Percentiles rank a stretch among this genome's conserved stretches.
Evolutionary conservation across 2,329 filamentous ascomycete species (phyloP).

Genomic region (Cordyceps cateniannulata): DNA sequence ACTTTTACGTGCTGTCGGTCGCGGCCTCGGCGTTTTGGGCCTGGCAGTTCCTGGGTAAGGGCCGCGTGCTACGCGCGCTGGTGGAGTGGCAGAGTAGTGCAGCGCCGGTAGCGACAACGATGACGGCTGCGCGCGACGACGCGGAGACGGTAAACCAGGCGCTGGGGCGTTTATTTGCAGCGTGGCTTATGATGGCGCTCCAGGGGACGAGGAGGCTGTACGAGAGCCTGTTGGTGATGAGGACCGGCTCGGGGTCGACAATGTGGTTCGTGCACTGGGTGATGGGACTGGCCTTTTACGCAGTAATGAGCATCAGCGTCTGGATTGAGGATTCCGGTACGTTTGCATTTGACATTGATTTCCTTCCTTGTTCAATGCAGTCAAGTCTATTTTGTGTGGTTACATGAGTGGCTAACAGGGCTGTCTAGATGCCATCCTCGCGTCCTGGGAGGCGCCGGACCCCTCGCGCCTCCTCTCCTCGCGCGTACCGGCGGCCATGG

Average conservation of each 20-base stretch:
- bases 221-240: slow-evolving; percentile 62
- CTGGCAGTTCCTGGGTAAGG: slow-evolving; percentile 51
- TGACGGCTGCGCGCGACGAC: too few relatives aligned
- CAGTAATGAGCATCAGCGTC: slow-evolving; percentile 63
- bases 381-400: neutral
- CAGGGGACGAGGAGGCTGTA: slow-evolving; percentile 72
- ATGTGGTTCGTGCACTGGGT: slow-evolving; percentile 88
- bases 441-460: slow-evolving; percentile 24
- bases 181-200: slow-evolving; percentile 66
- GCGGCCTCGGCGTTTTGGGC: slow-evolving; percentile 69
- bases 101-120: neutral
- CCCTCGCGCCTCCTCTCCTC: slow-evolving; percentile 18
- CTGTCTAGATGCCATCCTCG: slow-evolving; percentile 26
- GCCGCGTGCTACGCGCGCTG: slow-evolving; percentile 45
- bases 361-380: neutral
- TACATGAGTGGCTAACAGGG: neutral
- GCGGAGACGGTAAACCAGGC: slow-evolving; percentile 20
- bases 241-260: slow-evolving; percentile 50
- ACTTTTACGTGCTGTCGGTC: slow-evolving; percentile 76
- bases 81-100: slow-evolving; percentile 24
- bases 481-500: slow-evolving; percentile 39
- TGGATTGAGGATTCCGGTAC: slow-evolving; percentile 79
- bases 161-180: slow-evolving; percentile 54
- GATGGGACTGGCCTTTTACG: slow-evolving; percentile 72
- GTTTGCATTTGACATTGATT: slow-evolving; percentile 20